phyloP scores from a whole-genome alignment of 2,329 filamentous ascomycete species.

The Phyllosticta citriasiana region DNA sequence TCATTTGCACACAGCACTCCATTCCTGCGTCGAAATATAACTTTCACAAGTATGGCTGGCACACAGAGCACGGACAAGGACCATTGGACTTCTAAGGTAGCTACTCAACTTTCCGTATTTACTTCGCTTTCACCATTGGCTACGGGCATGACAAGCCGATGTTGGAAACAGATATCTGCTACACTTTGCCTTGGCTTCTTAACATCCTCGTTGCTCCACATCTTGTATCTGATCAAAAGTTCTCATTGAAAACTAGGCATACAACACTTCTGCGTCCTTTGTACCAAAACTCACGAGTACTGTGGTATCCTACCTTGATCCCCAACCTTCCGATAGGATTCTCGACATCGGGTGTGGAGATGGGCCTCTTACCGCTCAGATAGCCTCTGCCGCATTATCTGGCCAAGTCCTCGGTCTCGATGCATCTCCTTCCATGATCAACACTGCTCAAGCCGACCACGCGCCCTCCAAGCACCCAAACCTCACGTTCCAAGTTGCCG shows the following conservation, averaged over 20 bases:
- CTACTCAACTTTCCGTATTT: not conserved
- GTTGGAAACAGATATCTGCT: not conserved
- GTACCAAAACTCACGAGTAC: conserved; percentile 31
- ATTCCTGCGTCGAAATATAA: not conserved
- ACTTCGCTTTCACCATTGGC: not conserved
- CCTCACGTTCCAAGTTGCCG: conserved; percentile 21
- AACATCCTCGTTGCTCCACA: not conserved
- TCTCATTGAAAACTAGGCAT: conserved; percentile 15
- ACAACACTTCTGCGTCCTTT: conserved; percentile 30
- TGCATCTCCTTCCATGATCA: conserved; percentile 31
- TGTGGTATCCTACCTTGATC: conserved; percentile 27
- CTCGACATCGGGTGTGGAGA: conserved; percentile 33
- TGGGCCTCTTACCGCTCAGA: conserved; percentile 29
- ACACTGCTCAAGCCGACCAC: conserved; percentile 21
- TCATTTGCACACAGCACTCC: not conserved
- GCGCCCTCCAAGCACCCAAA: conserved; percentile 10
- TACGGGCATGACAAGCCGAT: not conserved
- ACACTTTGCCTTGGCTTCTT: not conserved
- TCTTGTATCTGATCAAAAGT: not conserved
- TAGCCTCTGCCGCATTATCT: conserved; percentile 29
- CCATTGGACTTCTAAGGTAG: conserved; percentile 8
- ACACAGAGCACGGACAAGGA: not conserved
- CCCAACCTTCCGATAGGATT: conserved; percentile 25
- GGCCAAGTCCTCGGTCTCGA: conserved; percentile 31
- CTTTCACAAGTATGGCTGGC: not conserved